Percentiles rank a stretch among this genome's conserved stretches.
These are phyloP conservation scores for Blastomyces parvus DNA, from an alignment of 2,329 filamentous ascomycete genomes.

Conservation along the genomic window DNA sequence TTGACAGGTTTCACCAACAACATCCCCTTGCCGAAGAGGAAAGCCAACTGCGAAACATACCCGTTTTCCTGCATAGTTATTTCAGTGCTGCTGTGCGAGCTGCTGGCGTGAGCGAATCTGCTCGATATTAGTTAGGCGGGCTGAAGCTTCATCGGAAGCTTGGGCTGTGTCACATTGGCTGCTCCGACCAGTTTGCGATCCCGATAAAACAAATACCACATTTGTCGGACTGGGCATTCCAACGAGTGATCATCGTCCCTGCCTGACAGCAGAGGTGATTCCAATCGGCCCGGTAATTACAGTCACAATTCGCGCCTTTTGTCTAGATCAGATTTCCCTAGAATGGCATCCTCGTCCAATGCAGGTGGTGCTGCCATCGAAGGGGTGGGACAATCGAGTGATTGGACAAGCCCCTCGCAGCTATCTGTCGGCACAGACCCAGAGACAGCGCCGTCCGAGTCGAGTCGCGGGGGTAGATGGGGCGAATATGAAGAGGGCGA, in stretches of 20 bases:
- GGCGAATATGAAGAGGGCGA: slow-evolving; percentile 52
- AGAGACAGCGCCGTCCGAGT: not conserved
- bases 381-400: not conserved
- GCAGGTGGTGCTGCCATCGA: not conserved
- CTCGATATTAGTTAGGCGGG: not conserved
- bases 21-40: not conserved
- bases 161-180: not conserved
- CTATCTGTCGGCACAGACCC: not conserved
- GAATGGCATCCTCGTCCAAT: not conserved
- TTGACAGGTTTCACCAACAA: not conserved
- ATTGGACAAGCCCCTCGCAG: not conserved
- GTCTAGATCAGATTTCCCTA: not conserved
- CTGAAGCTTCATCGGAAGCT: not conserved
- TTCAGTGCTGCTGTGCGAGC: not conserved
- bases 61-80: not conserved
- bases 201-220: not conserved
- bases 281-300: not conserved
- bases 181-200: not conserved
- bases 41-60: not conserved
- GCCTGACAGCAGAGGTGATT: not conserved
- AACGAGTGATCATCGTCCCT: not conserved
- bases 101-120: too few species aligned
- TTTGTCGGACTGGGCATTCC: not conserved
- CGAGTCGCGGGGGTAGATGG: slow-evolving; percentile 45
- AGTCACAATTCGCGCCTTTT: not conserved